A percentile compares a stretch with the other conserved stretches of the same genome.
Evolutionary conservation across 108 stramenopile genomes (phyloP).

Genomic region (Nannochloropsis salina): DNA sequence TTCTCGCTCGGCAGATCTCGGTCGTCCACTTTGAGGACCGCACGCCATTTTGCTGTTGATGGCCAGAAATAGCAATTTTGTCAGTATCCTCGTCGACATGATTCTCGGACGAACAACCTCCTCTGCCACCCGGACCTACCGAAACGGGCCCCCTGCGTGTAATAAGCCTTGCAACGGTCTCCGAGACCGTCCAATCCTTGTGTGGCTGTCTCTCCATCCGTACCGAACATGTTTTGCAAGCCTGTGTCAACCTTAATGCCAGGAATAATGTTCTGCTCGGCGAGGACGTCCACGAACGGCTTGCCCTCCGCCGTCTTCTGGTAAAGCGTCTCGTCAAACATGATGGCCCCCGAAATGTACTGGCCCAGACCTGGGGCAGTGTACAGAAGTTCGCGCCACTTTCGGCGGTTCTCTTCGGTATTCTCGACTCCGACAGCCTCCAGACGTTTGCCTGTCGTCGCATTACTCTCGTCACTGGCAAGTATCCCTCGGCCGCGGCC

Average conservation of each 20-base stretch:
- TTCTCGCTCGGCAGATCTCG: constrained; percentile 60
- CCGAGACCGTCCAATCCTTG: constrained; percentile 72
- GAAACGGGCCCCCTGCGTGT: constrained; percentile 70
- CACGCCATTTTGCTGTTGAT: constrained; percentile 67
- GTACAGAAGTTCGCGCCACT: constrained; percentile 75
- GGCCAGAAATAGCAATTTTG: background rate
- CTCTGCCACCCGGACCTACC: constrained; percentile 30
- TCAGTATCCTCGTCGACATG: background rate
- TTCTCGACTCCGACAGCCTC: constrained; percentile 67
- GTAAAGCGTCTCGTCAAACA: constrained; percentile 75
- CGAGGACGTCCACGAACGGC: constrained; percentile 67
- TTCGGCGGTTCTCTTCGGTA: constrained; percentile 67
- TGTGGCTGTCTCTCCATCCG: constrained; percentile 72
- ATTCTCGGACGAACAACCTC: background rate
- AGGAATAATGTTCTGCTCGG: constrained; percentile 67
- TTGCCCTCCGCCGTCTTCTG: constrained; percentile 61
- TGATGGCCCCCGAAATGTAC: constrained; percentile 69
- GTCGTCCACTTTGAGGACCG: constrained; percentile 52
- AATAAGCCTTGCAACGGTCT: constrained; percentile 66
- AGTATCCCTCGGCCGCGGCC: constrained; percentile 51
- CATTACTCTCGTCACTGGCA: constrained; percentile 47
- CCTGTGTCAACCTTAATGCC: constrained; percentile 73
- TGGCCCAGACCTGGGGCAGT: constrained; percentile 63
- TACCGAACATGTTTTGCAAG: constrained; percentile 57
- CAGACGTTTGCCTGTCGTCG: constrained; percentile 59